These are phyloP conservation scores for Ramaria sp. DNA, from an alignment of 768 basidiomycete genomes.

Conservation along the genomic window DNA sequence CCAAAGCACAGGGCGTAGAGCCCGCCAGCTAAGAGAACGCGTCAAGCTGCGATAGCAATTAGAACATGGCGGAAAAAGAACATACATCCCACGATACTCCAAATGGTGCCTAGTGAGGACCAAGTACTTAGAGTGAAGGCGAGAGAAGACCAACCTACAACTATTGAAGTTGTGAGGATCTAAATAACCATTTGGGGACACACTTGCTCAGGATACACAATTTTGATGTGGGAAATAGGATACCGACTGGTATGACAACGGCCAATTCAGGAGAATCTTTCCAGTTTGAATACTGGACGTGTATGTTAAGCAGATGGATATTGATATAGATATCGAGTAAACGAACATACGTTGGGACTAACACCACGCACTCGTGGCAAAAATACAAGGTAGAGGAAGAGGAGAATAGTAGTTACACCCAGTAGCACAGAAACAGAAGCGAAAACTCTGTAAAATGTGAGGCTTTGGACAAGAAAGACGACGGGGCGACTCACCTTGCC, in stretches of 20 bases:
- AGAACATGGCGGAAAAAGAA: neutral
- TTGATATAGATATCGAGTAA: neutral
- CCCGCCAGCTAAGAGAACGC: slow-evolving; percentile 19
- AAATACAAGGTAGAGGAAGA: slow-evolving; percentile 67
- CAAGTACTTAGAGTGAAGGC: slow-evolving; percentile 56
- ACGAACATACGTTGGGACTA: slow-evolving; percentile 52
- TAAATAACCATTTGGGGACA: slow-evolving; percentile 1
- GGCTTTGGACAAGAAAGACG: neutral
- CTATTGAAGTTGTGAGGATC: slow-evolving; percentile 55
- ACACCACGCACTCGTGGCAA: slow-evolving; percentile 58
- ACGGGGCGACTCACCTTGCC: slow-evolving; percentile 37
- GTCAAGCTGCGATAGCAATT: neutral
- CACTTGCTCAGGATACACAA: neutral
- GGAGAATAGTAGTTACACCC: slow-evolving; percentile 46
- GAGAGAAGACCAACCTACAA: slow-evolving; percentile 57
- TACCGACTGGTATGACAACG: slow-evolving; percentile 48
- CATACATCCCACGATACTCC: slow-evolving; percentile 55
- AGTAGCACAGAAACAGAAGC: slow-evolving; percentile 45
- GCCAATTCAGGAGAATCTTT: slow-evolving; percentile 59
- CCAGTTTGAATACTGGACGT: slow-evolving; percentile 62
- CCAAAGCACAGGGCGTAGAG: slow-evolving; percentile 64
- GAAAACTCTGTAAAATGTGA: slow-evolving; percentile 29
- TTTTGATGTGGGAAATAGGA: neutral
- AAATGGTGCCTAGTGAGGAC: slow-evolving; percentile 52
- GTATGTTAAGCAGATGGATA: neutral